Evolutionary conservation across 805 yeast species (phyloP).

Genomic region (Candida ortonii): DNA sequence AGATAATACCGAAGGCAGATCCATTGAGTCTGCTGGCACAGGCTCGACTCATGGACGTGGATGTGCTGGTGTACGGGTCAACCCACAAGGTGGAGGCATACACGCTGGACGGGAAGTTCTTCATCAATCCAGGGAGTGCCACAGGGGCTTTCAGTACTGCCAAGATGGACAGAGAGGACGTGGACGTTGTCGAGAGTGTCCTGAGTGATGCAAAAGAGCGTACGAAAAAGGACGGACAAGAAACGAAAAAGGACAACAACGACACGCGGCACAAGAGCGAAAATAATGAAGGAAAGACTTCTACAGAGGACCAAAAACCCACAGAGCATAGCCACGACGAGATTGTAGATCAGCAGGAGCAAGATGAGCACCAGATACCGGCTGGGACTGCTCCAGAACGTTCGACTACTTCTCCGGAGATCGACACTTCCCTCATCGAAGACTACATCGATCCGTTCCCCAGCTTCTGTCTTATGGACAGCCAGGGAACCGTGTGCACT

Average conservation of each 20-base stretch:
- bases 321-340: conserved; percentile 20
- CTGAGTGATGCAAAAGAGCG: conserved; percentile 22
- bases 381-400: conserved; percentile 11
- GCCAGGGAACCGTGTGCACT: conserved; percentile 75
- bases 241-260: conserved; percentile 1
- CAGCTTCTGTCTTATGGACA: conserved; percentile 83
- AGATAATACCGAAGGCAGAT: conserved; percentile 80
- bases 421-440: too few relatives aligned
- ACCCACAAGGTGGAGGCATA: conserved; percentile 92
- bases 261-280: conserved; percentile 8
- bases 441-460: conserved; percentile 52
- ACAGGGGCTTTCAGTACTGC: conserved; percentile 83
- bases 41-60: conserved; percentile 91
- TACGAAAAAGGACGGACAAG: conserved; percentile 6
- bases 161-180: conserved; percentile 55
- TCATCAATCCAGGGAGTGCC: conserved; percentile 95
- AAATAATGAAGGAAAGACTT: conserved; percentile 8
- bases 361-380: conserved; percentile 17
- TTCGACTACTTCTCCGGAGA: too few relatives aligned
- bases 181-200: conserved; percentile 36
- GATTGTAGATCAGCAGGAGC: conserved; percentile 15
- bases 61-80: conserved; percentile 88
- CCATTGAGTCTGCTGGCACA: conserved; percentile 77
- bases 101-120: conserved; percentile 86
- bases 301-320: conserved; percentile 11